Percentiles rank a stretch among this genome's conserved stretches.
Evolutionary conservation across 1,284 basidiomycete species (phyloP).

Genomic region (Sutorius eximius): DNA sequence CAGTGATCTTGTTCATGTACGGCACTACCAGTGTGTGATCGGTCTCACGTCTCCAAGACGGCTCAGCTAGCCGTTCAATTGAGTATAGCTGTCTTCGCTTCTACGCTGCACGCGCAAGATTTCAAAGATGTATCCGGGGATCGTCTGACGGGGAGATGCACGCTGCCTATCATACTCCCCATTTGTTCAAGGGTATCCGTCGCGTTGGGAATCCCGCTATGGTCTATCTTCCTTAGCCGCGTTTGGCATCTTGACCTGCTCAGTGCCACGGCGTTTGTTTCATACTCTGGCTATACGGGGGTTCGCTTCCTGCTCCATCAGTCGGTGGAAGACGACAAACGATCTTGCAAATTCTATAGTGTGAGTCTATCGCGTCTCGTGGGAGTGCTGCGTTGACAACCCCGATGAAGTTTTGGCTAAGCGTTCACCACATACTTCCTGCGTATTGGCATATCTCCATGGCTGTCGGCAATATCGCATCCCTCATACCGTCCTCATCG

Average conservation of each 20-base stretch:
- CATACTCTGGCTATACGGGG: conserved; percentile 21
- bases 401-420: conserved; percentile 23
- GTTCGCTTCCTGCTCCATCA: conserved; percentile 21
- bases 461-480: not conserved
- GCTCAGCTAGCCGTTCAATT: conserved; percentile 21
- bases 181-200: conserved; percentile 21
- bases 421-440: conserved; percentile 25
- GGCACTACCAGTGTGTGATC: conserved; percentile 24
- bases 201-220: conserved; percentile 22
- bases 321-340: conserved; percentile 21
- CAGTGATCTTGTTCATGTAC: not conserved
- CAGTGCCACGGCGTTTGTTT: conserved; percentile 13
- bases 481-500: not conserved
- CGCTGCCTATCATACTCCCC: conserved; percentile 33
- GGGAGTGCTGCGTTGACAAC: not conserved
- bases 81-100: conserved; percentile 20
- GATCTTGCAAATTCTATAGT: conserved; percentile 30
- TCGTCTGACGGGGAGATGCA: conserved; percentile 26
- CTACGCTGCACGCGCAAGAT: conserved; percentile 40
- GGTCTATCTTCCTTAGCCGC: conserved; percentile 23
- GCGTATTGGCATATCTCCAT: conserved; percentile 18
- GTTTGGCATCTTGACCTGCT: conserved; percentile 23
- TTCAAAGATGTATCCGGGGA: conserved; percentile 39
- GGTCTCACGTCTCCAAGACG: conserved; percentile 23
- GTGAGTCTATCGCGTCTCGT: conserved; percentile 14